Evolutionary conservation across 176 grass and related monocot species (phyloP).

Genomic region (Metroxylon sagu): DNA sequence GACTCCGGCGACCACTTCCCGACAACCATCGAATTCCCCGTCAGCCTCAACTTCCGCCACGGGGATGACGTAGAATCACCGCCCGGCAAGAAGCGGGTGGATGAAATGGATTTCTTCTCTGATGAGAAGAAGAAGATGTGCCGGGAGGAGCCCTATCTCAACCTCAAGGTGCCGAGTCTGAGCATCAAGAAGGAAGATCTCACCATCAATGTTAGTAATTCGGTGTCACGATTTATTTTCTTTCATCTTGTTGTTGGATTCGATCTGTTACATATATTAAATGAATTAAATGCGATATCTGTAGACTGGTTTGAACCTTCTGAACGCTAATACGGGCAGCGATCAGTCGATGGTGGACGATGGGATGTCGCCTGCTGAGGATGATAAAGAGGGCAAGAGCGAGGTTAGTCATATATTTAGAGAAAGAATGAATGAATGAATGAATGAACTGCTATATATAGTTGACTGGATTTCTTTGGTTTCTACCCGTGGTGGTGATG

Average conservation of each 20-base stretch:
- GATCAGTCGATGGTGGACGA: slow-evolving; percentile 70
- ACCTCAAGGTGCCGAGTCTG: slow-evolving; percentile 15
- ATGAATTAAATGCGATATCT: background rate
- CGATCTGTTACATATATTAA: too few relatives aligned
- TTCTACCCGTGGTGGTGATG: too few relatives aligned
- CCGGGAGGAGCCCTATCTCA: slow-evolving; percentile 17
- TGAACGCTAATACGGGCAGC: slow-evolving; percentile 53
- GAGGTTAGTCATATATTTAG: slow-evolving; percentile 28
- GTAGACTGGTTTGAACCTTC: slow-evolving; percentile 32
- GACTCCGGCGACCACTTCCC: slow-evolving; percentile 7
- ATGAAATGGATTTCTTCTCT: slow-evolving; percentile 86
- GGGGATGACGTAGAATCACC: too few relatives aligned
- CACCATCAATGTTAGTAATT: slow-evolving; percentile 51
- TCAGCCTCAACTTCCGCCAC: too few relatives aligned
- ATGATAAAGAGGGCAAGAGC: slow-evolving; percentile 28
- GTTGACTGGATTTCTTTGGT: too few relatives aligned
- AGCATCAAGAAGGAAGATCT: slow-evolving; percentile 52
- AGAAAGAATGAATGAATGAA: too few relatives aligned
- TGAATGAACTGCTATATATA: too few relatives aligned
- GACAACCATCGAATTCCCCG: background rate
- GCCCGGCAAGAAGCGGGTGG: background rate
- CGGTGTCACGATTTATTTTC: background rate
- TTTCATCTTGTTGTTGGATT: background rate
- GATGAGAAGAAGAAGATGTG: slow-evolving; percentile 57
- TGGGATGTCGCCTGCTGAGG: slow-evolving; percentile 26